Evolutionary conservation across 2,329 filamentous ascomycete genomes (phyloP).

Genomic region (Hymenoscyphus fraxineus): DNA sequence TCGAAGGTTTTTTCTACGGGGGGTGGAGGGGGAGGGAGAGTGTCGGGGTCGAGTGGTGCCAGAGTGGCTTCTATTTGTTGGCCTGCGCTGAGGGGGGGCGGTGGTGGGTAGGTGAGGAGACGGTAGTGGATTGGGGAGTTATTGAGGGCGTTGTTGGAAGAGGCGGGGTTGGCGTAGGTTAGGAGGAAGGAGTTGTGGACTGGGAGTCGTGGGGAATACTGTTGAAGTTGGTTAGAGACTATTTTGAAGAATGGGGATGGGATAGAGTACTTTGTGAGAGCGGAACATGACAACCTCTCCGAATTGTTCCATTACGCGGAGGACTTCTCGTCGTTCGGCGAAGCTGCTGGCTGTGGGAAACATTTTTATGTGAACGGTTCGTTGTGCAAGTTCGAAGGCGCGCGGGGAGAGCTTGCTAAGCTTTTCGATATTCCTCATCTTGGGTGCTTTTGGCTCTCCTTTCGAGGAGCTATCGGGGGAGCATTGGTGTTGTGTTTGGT

Average conservation of each 20-base stretch:
- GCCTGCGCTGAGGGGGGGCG: slow-evolving; percentile 1
- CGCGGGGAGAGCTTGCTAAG: not conserved
- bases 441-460: not conserved
- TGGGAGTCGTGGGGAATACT: slow-evolving; percentile 24
- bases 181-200: slow-evolving; percentile 31
- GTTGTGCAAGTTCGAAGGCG: slow-evolving; percentile 14
- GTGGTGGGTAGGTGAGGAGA: slow-evolving; percentile 16
- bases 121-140: slow-evolving; percentile 31
- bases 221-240: not conserved
- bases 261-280: slow-evolving; percentile 30
- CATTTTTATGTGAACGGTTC: slow-evolving; percentile 34
- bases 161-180: slow-evolving; percentile 24
- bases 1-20: slow-evolving; percentile 23
- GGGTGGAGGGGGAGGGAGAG: not conserved
- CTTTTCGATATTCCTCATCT: not conserved
- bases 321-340: slow-evolving; percentile 33
- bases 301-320: slow-evolving; percentile 33
- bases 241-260: not conserved
- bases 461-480: not conserved
- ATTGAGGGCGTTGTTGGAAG: slow-evolving; percentile 24
- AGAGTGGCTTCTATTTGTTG: slow-evolving; percentile 7
- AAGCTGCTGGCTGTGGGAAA: slow-evolving; percentile 31
- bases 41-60: not conserved
- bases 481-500: not conserved
- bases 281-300: slow-evolving; percentile 34